phyloP scores from a whole-genome alignment of 805 yeast species.

The Cyberlindnera suaveolens region DNA sequence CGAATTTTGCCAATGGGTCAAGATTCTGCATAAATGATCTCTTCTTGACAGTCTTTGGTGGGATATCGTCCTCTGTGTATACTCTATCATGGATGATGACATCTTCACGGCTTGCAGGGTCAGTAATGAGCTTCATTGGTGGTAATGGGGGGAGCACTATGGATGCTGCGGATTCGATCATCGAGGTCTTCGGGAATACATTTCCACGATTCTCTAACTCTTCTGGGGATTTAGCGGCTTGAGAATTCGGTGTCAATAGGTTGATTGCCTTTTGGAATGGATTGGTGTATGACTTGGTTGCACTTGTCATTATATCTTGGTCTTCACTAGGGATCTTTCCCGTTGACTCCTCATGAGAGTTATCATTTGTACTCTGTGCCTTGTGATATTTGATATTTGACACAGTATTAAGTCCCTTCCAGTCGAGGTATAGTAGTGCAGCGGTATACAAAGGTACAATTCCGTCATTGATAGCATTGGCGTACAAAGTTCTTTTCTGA shows the following conservation, averaged over 20 bases:
- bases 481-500: constrained; percentile 62
- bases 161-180: constrained; percentile 63
- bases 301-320: constrained; percentile 9
- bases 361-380: background rate
- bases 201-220: constrained; percentile 10
- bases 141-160: constrained; percentile 70
- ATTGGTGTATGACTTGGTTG: constrained; percentile 25
- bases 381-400: constrained; percentile 4
- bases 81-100: constrained; percentile 66
- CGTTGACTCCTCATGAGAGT: constrained; percentile 1
- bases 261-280: constrained; percentile 43
- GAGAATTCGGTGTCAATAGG: constrained; percentile 33
- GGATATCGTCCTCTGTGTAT: constrained; percentile 47
- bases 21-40: constrained; percentile 24
- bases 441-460: constrained; percentile 76
- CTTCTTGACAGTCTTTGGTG: constrained; percentile 21
- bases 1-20: constrained; percentile 34
- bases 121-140: constrained; percentile 49
- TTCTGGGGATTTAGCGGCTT: constrained; percentile 1
- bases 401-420: constrained; percentile 19
- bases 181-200: constrained; percentile 56
- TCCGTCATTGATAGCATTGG: constrained; percentile 74
- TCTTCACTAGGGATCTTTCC: constrained; percentile 15
- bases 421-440: constrained; percentile 62
- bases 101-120: constrained; percentile 52